Percentiles rank a stretch among this genome's conserved stretches.
Conservation (phyloP, 2,329 filamentous ascomycete species). For the Tolypocladium ovalisporum region DNA sequence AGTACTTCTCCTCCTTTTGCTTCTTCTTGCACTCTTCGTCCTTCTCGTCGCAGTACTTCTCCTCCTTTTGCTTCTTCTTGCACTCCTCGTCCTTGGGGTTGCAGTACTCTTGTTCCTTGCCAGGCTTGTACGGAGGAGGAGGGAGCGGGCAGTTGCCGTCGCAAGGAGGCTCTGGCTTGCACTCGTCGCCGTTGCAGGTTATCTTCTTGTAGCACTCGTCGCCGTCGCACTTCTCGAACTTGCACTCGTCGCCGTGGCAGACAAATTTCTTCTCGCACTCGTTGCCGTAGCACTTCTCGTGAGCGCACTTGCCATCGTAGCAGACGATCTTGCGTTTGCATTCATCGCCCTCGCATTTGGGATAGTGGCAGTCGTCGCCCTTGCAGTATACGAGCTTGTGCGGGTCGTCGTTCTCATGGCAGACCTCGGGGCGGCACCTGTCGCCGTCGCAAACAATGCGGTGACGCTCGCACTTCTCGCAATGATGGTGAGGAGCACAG, state of each 20-base stretch:
- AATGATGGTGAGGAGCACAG: conserved; percentile 18
- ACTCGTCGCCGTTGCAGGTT: conserved; percentile 15
- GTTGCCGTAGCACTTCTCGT: conserved; percentile 15
- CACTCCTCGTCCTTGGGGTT: not conserved
- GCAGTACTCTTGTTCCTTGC: not conserved
- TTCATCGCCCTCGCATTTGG: conserved; percentile 11
- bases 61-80: not conserved
- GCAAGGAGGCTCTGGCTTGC: conserved; percentile 12
- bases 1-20: not conserved
- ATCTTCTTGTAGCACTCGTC: conserved; percentile 18
- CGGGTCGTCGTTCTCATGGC: conserved; percentile 9
- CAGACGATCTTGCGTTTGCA: conserved; percentile 22
- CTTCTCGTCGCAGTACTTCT: not conserved
- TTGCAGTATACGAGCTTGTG: conserved; percentile 18
- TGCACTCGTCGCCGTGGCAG: conserved; percentile 19
- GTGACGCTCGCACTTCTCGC: conserved; percentile 15
- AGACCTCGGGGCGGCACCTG: conserved; percentile 12
- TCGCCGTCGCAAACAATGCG: conserved; percentile 20
- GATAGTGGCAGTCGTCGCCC: conserved; percentile 16
- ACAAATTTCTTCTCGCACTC: conserved; percentile 21
- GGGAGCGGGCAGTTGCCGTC: conserved; percentile 4
- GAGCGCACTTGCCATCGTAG: conserved; percentile 17
- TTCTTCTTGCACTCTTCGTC: not conserved
- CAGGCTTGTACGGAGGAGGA: not conserved
- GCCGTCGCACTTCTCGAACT: conserved; percentile 17